Conservation (phyloP, 1,284 basidiomycete genomes). For the Cystobasidiaceae sp. region DNA sequence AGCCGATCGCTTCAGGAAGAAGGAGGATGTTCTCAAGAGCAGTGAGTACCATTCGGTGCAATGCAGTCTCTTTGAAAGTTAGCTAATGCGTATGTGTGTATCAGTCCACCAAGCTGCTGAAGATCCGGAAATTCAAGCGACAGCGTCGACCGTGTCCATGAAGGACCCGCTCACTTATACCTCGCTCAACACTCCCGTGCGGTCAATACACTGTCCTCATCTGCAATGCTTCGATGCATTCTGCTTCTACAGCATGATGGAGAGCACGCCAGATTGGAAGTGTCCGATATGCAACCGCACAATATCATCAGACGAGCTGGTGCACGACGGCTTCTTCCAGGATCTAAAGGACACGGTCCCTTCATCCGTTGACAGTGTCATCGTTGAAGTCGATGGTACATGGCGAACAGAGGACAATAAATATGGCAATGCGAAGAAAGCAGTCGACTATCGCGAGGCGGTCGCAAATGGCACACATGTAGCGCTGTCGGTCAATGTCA, state of each 20-base stretch:
- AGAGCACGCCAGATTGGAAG: slow-evolving; percentile 90
- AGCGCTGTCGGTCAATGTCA: slow-evolving; percentile 52
- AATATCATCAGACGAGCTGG: slow-evolving; percentile 72
- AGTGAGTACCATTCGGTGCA: slow-evolving; percentile 52
- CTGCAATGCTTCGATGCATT: slow-evolving; percentile 93
- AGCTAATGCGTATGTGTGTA: slow-evolving; percentile 66
- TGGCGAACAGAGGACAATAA: slow-evolving; percentile 91
- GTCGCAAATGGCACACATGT: not conserved
- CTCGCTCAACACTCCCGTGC: slow-evolving; percentile 76
- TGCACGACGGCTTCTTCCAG: slow-evolving; percentile 85
- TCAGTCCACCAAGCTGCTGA: slow-evolving; percentile 60
- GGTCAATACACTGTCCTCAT: slow-evolving; percentile 79
- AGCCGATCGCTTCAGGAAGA: slow-evolving; percentile 60
- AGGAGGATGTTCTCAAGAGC: slow-evolving; percentile 61
- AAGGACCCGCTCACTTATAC: slow-evolving; percentile 89
- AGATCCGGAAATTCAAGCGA: slow-evolving; percentile 83
- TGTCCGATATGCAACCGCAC: slow-evolving; percentile 90
- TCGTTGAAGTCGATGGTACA: slow-evolving; percentile 86
- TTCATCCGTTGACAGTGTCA: slow-evolving; percentile 78
- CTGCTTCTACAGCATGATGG: slow-evolving; percentile 92
- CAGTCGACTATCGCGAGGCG: not conserved
- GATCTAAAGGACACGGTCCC: slow-evolving; percentile 71
- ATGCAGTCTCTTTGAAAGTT: slow-evolving; percentile 55
- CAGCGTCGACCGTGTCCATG: slow-evolving; percentile 77
- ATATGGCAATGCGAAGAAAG: slow-evolving; percentile 58